phyloP scores from a whole-genome alignment of 768 basidiomycete genomes.

The Russula vinacea region DNA sequence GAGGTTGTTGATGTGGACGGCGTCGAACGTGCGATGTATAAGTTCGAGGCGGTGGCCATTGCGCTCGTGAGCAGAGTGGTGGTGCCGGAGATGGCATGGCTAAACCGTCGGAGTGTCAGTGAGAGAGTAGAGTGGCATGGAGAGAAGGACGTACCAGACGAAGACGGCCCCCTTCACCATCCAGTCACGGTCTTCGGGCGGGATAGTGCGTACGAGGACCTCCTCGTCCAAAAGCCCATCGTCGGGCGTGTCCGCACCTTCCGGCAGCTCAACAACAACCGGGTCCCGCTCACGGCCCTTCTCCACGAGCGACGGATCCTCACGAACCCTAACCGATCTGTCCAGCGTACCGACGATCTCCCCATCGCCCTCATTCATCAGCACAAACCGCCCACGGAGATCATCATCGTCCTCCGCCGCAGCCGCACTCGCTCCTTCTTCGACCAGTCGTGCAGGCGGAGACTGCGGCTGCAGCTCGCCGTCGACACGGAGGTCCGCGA shows the following conservation, averaged over 20 bases:
- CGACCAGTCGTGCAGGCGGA: background rate
- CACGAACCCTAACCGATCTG: slow-evolving; percentile 18
- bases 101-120: background rate
- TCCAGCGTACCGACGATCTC: slow-evolving; percentile 29
- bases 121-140: background rate
- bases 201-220: slow-evolving; percentile 29
- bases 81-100: slow-evolving; percentile 27
- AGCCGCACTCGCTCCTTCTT: background rate
- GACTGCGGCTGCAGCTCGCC: background rate
- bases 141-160: slow-evolving; percentile 15
- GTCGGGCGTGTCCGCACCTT: slow-evolving; percentile 9
- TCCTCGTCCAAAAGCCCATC: slow-evolving; percentile 20
- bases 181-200: slow-evolving; percentile 29
- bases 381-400: slow-evolving; percentile 30
- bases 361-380: slow-evolving; percentile 27
- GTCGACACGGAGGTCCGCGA: slow-evolving; percentile 9
- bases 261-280: slow-evolving; percentile 29
- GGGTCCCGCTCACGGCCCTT: slow-evolving; percentile 23
- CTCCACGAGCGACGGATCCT: slow-evolving; percentile 27
- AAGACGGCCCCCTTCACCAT: slow-evolving; percentile 28
- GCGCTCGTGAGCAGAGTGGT: slow-evolving; percentile 28
- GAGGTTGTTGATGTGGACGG: slow-evolving; percentile 16
- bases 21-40: slow-evolving; percentile 27
- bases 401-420: slow-evolving; percentile 14
- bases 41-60: slow-evolving; percentile 27